These are phyloP conservation scores for Helichrysum umbraculigerum DNA, from an alignment of 129 eudicot genomes.

Conservation along the genomic window DNA sequence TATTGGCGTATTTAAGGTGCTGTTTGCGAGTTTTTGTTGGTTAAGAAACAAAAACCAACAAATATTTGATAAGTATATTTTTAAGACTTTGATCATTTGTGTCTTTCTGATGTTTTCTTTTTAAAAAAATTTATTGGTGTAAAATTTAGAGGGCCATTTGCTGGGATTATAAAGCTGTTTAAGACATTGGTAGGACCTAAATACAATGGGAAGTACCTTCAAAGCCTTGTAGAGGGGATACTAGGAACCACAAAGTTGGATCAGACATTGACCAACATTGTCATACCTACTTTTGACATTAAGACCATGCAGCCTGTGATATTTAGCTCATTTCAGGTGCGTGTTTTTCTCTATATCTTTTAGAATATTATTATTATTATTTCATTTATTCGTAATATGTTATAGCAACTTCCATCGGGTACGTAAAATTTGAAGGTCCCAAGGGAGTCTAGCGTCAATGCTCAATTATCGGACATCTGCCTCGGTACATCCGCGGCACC, in stretches of 20 bases:
- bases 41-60: too few species aligned
- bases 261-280: slow-evolving; percentile 44
- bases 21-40: too few species aligned
- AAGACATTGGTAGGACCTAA: slow-evolving; percentile 37
- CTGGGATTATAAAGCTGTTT: slow-evolving; percentile 18
- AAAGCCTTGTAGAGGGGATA: slow-evolving; percentile 1
- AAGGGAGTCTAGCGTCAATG: slow-evolving; percentile 31
- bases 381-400: background rate
- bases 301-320: slow-evolving; percentile 55
- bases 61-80: too few species aligned
- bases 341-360: background rate
- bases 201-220: slow-evolving; percentile 51
- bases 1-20: too few species aligned
- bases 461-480: slow-evolving; percentile 37
- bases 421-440: slow-evolving; percentile 20
- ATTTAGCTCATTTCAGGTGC: slow-evolving; percentile 53
- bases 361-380: background rate
- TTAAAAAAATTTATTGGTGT: slow-evolving; percentile 23
- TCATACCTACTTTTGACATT: slow-evolving; percentile 48
- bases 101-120: background rate
- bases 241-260: slow-evolving; percentile 37
- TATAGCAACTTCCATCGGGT: background rate
- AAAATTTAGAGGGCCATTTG: slow-evolving; percentile 37
- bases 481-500: slow-evolving; percentile 42
- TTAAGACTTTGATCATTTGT: too few species aligned